Evolutionary conservation across 2,329 filamentous ascomycete genomes (phyloP).

Genomic region (Tolypocladium pustulatum): DNA sequence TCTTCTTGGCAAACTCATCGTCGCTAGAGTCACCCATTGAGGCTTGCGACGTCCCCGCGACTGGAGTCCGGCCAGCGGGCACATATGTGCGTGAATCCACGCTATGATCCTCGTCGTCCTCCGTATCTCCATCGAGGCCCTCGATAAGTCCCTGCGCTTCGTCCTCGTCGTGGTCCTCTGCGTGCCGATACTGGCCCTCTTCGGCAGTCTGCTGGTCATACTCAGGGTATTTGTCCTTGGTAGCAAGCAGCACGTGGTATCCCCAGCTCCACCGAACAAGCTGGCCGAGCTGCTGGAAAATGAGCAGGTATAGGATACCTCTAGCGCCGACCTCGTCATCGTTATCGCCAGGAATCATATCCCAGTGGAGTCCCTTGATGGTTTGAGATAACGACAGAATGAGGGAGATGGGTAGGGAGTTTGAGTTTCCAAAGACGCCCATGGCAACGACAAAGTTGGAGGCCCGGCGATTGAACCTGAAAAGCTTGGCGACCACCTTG

Average conservation of each 20-base stretch:
- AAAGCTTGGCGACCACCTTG: slow-evolving; percentile 57
- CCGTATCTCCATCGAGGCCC: slow-evolving; percentile 23
- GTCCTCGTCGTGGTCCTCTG: slow-evolving; percentile 28
- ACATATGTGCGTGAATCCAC: slow-evolving; percentile 38
- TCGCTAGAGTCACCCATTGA: slow-evolving; percentile 40
- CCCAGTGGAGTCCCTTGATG: slow-evolving; percentile 85
- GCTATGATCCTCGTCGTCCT: slow-evolving; percentile 24
- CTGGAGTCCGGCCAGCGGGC: slow-evolving; percentile 45
- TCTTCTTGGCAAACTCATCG: slow-evolving; percentile 26
- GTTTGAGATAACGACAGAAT: slow-evolving; percentile 92
- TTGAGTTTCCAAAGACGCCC: slow-evolving; percentile 96
- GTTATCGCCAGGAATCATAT: slow-evolving; percentile 81
- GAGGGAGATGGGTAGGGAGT: slow-evolving; percentile 92
- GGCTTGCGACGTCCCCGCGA: slow-evolving; percentile 36
- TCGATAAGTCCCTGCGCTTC: slow-evolving; percentile 34
- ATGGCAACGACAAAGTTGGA: slow-evolving; percentile 95
- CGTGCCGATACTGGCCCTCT: slow-evolving; percentile 49
- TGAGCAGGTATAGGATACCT: slow-evolving; percentile 88
- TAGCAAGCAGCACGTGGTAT: slow-evolving; percentile 87
- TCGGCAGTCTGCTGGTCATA: slow-evolving; percentile 45
- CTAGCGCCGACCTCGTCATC: slow-evolving; percentile 90
- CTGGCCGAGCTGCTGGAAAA: slow-evolving; percentile 96
- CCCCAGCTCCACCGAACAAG: slow-evolving; percentile 97
- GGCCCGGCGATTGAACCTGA: slow-evolving; percentile 73
- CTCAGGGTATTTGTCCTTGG: slow-evolving; percentile 61